Conservation (phyloP, 1,284 basidiomycete genomes). For the Ustilago xerochloae region DNA sequence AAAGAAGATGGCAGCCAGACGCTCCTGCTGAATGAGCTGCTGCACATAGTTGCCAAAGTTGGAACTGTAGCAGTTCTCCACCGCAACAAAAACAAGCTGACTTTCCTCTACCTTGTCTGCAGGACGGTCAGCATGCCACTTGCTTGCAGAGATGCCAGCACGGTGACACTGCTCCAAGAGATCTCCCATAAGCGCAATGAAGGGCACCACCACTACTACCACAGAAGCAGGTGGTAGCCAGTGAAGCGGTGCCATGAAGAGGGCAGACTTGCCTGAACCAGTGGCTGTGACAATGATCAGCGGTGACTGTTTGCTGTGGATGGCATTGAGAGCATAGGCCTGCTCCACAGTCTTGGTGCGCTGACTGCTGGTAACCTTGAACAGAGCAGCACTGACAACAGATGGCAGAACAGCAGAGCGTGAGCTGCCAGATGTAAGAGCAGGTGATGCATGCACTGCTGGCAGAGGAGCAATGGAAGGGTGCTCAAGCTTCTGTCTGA, state of each 20-base stretch:
- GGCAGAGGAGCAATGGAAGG: no score
- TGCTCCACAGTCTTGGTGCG: not conserved
- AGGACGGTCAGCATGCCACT: not conserved
- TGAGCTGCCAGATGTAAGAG: not conserved
- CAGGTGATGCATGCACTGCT: no score
- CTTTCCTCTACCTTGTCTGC: not conserved
- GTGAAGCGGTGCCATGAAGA: constrained; percentile 5
- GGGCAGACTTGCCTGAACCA: constrained; percentile 6
- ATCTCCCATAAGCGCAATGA: not conserved
- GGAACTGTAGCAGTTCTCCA: constrained; percentile 4
- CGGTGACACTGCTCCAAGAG: not conserved
- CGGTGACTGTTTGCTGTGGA: not conserved
- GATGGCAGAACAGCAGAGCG: not conserved
- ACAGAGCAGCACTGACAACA: not conserved
- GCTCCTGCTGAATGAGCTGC: not conserved
- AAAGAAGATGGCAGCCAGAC: constrained; percentile 10
- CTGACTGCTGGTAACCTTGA: constrained; percentile 2
- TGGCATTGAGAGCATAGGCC: constrained; percentile 5
- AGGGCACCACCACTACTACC: not conserved
- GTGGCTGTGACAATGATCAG: constrained; percentile 6
- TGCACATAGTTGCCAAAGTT: not conserved
- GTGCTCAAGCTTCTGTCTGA: not conserved
- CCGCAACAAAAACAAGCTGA: not conserved
- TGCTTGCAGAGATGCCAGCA: not conserved
- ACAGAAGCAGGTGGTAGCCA: not conserved